phyloP scores from a whole-genome alignment of 78 protist species.

The Dictyostelium intermedium region DNA sequence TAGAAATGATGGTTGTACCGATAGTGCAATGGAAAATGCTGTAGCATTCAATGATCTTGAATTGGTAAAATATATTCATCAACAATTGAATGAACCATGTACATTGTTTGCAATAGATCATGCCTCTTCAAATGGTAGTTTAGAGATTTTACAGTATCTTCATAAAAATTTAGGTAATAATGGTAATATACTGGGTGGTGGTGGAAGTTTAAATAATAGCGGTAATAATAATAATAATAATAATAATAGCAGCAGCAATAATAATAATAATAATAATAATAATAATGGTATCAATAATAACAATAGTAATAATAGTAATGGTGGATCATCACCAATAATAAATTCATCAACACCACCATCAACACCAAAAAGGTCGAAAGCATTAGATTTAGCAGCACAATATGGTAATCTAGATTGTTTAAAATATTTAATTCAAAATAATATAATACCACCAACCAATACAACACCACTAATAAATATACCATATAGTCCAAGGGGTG shows the following conservation, averaged over 20 bases:
- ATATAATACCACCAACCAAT: not conserved
- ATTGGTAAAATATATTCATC: conserved; percentile 3
- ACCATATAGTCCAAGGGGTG: conserved; percentile 3
- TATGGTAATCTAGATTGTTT: not conserved
- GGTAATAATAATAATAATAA: not conserved
- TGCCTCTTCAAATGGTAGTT: not conserved
- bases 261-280: not conserved
- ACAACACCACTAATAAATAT: not conserved
- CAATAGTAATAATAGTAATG: not conserved
- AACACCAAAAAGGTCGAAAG: conserved; percentile 6
- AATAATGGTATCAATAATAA: not conserved
- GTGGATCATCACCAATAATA: not conserved
- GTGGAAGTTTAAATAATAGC: not conserved
- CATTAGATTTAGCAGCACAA: conserved; percentile 17
- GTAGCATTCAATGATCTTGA: not conserved
- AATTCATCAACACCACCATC: not conserved
- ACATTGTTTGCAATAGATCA: not conserved
- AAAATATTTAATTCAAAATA: conserved; percentile 4
- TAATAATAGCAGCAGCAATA: not conserved
- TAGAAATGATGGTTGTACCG: not conserved
- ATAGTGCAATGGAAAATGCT: conserved; percentile 1
- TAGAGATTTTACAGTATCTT: conserved; percentile 10
- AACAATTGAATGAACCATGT: not conserved
- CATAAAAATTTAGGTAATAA: not conserved
- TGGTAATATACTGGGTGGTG: not conserved